A percentile compares a stretch with the other conserved stretches of the same genome.
phyloP scores from a whole-genome alignment of 2,329 filamentous ascomycete species.

The Penicillium glabrum region DNA sequence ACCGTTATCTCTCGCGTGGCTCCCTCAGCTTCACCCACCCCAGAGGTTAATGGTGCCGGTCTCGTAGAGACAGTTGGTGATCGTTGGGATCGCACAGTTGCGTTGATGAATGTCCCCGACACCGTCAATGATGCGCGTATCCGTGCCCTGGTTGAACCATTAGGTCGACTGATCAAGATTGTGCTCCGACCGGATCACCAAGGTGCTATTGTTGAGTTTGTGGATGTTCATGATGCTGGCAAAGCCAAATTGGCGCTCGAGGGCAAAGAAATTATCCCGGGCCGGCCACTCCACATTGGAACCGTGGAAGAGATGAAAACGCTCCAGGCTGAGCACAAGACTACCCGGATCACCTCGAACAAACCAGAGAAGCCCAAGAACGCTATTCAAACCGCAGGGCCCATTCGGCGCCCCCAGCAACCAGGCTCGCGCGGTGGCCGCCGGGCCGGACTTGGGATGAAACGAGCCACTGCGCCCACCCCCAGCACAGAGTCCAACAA shows the following conservation, averaged over 20 bases:
- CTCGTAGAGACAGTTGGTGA: slow-evolving; percentile 44
- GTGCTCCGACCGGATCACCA: slow-evolving; percentile 77
- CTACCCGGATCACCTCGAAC: slow-evolving; percentile 32
- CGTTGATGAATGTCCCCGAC: slow-evolving; percentile 82
- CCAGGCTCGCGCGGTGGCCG: slow-evolving; percentile 43
- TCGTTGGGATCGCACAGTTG: slow-evolving; percentile 68
- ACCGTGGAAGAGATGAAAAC: slow-evolving; percentile 53
- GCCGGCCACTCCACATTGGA: slow-evolving; percentile 48
- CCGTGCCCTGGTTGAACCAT: slow-evolving; percentile 67
- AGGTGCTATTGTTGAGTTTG: slow-evolving; percentile 83
- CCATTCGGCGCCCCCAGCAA: slow-evolving; percentile 48
- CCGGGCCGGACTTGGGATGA: slow-evolving; percentile 52
- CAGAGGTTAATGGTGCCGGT: slow-evolving; percentile 32
- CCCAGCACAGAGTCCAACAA: slow-evolving; percentile 5
- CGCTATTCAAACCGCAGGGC: slow-evolving; percentile 32
- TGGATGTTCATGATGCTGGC: slow-evolving; percentile 68
- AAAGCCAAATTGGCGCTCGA: slow-evolving; percentile 51
- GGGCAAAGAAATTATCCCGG: slow-evolving; percentile 46
- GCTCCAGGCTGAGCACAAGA: slow-evolving; percentile 42
- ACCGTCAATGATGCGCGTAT: slow-evolving; percentile 89
- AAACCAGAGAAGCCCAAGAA: slow-evolving; percentile 41
- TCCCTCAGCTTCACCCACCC: slow-evolving; percentile 35
- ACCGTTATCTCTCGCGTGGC: slow-evolving; percentile 45
- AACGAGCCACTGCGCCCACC: slow-evolving; percentile 35
- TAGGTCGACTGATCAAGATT: slow-evolving; percentile 72